Percentiles rank a stretch among this genome's conserved stretches.
phyloP scores from a whole-genome alignment of 495 filamentous ascomycete genomes.

The Corynascus novoguineensis region DNA sequence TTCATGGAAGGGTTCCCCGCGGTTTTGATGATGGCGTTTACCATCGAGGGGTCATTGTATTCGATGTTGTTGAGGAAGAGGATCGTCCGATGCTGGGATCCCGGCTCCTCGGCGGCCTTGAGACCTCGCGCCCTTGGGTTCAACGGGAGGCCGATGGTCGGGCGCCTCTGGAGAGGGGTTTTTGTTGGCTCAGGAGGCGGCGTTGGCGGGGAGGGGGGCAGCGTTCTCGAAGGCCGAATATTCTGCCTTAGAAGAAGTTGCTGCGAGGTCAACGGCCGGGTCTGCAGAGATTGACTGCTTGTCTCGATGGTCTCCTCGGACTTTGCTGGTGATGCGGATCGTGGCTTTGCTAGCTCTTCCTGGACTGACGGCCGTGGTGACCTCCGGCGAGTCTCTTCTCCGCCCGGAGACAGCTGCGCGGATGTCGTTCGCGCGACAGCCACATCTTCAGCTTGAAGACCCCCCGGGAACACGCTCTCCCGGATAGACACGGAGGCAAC shows the following conservation, averaged over 20 bases:
- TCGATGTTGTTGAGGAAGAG: slow-evolving; percentile 51
- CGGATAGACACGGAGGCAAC: slow-evolving; percentile 26
- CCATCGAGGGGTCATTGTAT: slow-evolving; percentile 43
- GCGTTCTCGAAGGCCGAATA: slow-evolving; percentile 33
- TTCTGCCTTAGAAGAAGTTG: slow-evolving; percentile 13
- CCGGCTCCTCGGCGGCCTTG: slow-evolving; percentile 26
- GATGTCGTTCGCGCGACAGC: slow-evolving; percentile 26
- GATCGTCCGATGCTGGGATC: slow-evolving; percentile 39
- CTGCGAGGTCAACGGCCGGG: neutral
- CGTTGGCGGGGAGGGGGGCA: slow-evolving; percentile 30
- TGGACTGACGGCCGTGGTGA: slow-evolving; percentile 33
- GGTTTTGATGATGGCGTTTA: slow-evolving; percentile 42
- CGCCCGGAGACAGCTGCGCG: slow-evolving; percentile 42
- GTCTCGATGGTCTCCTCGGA: neutral
- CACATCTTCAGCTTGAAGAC: slow-evolving; percentile 15
- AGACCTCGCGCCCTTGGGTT: slow-evolving; percentile 45
- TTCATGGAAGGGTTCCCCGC: slow-evolving; percentile 29
- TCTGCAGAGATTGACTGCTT: neutral
- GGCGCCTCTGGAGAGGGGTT: slow-evolving; percentile 41
- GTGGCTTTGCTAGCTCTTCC: slow-evolving; percentile 1
- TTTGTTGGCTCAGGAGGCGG: slow-evolving; percentile 32
- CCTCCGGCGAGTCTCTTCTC: slow-evolving; percentile 37
- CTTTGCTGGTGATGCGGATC: neutral
- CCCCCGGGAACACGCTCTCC: slow-evolving; percentile 5
- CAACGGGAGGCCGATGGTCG: slow-evolving; percentile 45